Conservation (phyloP, 176 grass and related monocot species). For the Elymus sibiricus region DNA sequence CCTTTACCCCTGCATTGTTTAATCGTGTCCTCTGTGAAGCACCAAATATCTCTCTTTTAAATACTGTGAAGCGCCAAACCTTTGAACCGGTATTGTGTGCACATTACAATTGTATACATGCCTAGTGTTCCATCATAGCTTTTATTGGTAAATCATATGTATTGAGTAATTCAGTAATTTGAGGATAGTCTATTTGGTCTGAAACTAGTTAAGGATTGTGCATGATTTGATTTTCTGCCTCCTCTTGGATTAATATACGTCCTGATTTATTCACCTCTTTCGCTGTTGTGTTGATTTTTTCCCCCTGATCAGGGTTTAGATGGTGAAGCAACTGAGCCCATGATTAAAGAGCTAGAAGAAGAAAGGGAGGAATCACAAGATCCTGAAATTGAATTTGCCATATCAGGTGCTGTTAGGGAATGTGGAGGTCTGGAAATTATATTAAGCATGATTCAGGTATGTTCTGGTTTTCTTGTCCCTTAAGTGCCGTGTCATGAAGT, state of each 20-base stretch:
- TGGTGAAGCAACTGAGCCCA: constrained; percentile 98
- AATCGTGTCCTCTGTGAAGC: not conserved
- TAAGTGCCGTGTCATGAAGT: not conserved
- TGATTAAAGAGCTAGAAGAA: constrained; percentile 99
- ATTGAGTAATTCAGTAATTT: not conserved
- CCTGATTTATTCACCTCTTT: not conserved
- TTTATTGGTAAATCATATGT: not conserved
- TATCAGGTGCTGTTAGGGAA: constrained; percentile 92
- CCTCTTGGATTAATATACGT: not conserved
- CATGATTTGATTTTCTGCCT: constrained; percentile 27
- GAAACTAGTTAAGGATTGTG: constrained; percentile 10
- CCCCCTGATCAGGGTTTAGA: constrained; percentile 69
- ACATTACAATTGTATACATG: not conserved
- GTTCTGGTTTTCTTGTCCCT: constrained; percentile 2
- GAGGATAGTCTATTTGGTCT: constrained; percentile 5
- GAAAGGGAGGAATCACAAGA: constrained; percentile 99
- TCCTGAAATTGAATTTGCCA: constrained; percentile 96
- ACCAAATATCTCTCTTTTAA: not conserved
- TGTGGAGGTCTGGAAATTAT: constrained; percentile 95
- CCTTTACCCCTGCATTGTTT: not conserved
- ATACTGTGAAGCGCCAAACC: not conserved
- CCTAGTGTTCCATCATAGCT: not conserved
- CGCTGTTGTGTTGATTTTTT: constrained; percentile 14
- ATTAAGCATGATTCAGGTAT: constrained; percentile 96
- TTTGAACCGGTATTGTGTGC: not conserved